phyloP scores from a whole-genome alignment of 495 filamentous ascomycete genomes.

The Xylaria acuta region DNA sequence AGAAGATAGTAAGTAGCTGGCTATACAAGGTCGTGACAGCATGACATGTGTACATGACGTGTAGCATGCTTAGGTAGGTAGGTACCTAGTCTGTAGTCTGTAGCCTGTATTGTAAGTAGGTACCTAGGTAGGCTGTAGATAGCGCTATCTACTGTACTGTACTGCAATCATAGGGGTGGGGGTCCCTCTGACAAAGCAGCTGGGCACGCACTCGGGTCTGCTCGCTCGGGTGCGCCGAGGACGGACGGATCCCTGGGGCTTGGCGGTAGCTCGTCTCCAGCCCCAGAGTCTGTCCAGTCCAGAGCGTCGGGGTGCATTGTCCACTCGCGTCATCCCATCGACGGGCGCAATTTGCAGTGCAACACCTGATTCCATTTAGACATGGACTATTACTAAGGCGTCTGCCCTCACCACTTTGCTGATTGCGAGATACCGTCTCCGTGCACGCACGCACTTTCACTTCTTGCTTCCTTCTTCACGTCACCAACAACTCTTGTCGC shows the following conservation, averaged over 20 bases:
- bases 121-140: neutral
- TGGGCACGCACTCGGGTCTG: no score
- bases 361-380: neutral
- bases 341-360: neutral
- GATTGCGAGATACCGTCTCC: neutral
- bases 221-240: conserved; percentile 17
- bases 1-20: neutral
- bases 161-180: neutral
- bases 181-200: neutral
- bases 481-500: neutral
- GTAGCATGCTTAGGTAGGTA: no score
- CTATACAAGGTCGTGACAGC: neutral
- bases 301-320: neutral
- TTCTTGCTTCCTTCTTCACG: neutral
- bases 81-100: no score
- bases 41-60: neutral
- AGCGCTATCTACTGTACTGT: no score
- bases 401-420: neutral
- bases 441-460: neutral
- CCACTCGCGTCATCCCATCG: conserved; percentile 6
- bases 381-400: neutral
- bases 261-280: neutral
- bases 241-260: neutral
- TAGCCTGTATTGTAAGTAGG: no score
- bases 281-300: no score